Conservation (phyloP, 139 green algal species). For the Nannochloris sp. region DNA sequence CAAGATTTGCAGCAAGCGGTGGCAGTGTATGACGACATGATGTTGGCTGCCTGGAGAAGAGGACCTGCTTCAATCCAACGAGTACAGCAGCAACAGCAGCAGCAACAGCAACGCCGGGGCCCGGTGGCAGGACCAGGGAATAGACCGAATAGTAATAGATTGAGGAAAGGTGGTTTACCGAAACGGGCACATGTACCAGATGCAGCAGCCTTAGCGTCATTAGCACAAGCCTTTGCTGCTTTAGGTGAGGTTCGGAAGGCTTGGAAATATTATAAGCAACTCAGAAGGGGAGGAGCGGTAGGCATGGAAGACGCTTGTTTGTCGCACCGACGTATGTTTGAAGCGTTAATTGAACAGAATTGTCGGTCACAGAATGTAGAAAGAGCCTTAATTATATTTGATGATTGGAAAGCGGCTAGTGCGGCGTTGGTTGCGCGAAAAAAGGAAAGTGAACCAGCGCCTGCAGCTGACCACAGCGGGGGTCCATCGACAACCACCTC, state of each 20-base stretch:
- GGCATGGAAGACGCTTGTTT: slow-evolving; percentile 9
- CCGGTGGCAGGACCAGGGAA: neutral
- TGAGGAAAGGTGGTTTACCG: neutral
- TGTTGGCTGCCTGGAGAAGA: slow-evolving; percentile 9
- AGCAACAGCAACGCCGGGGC: neutral
- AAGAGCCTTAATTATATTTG: slow-evolving; percentile 41
- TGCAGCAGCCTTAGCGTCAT: slow-evolving; percentile 17
- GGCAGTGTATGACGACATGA: slow-evolving; percentile 41
- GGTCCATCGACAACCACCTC: neutral
- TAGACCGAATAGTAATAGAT: no score
- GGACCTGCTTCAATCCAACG: neutral
- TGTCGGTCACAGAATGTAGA: slow-evolving; percentile 26
- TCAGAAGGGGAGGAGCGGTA: slow-evolving; percentile 9
- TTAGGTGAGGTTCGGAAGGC: slow-evolving; percentile 15
- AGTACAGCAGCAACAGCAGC: neutral
- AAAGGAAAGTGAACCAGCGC: slow-evolving; percentile 1
- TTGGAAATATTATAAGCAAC: slow-evolving; percentile 33
- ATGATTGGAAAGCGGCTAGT: slow-evolving; percentile 45
- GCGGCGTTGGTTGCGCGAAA: slow-evolving; percentile 4
- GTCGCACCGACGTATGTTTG: slow-evolving; percentile 35
- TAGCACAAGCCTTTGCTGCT: slow-evolving; percentile 27
- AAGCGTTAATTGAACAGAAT: slow-evolving; percentile 36
- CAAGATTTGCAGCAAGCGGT: slow-evolving; percentile 25
- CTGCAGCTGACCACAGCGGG: neutral
- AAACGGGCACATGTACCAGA: slow-evolving; percentile 31